Base-by-base conservation (phyloP, 2,329 filamentous ascomycete genomes). In the Escovopsis sp. region DNA sequence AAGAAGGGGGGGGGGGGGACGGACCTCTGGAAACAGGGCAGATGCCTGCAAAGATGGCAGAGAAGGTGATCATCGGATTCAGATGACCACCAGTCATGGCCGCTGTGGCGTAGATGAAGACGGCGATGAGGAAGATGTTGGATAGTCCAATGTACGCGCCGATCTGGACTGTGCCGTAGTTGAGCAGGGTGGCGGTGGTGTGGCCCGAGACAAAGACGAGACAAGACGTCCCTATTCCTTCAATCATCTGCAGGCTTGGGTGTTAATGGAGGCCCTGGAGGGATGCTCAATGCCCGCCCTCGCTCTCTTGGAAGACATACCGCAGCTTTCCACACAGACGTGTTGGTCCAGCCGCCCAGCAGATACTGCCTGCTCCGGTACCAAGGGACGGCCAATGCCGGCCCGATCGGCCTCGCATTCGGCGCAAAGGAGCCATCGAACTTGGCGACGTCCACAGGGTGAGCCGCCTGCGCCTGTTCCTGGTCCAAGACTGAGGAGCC, bases 31-130 rank as follows among this genome's bases (percentile, higher is more conserved):
- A 62, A 11, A 72, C 57, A 1, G 67, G 66, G 15, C 65, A 66
- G 11, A 73, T 55, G 0, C 68, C 63, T 2, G 66, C 62, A 20
- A 70, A 64, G 44, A 75, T 66, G 2, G 70, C 71, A 3, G 66
- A 61, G 37, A 74, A 62, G 0, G 70, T 72, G 45, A 75, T 71
- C 29, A 66, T 55, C 2, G 70, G 70, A 47, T 71, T 74, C 42
- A 74, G 53, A 48, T 74, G 71, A 1, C 65, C 70, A 33, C 71
- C 69, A 3, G 65, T 67, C 0, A 65, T 63, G 0, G 68, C 64
- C 5, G 61, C 65, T 12, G 66, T 64, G 8, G 63, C 63, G 47
- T 65, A 71, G 37, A 74, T 70, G 49, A 72, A 66, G 1, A 70
- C 49, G 1, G 67, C 53, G 13, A 71, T 53, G 37, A 68, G 47